phyloP scores from a whole-genome alignment of 2,329 filamentous ascomycete species.

The Fusarium sp. region DNA sequence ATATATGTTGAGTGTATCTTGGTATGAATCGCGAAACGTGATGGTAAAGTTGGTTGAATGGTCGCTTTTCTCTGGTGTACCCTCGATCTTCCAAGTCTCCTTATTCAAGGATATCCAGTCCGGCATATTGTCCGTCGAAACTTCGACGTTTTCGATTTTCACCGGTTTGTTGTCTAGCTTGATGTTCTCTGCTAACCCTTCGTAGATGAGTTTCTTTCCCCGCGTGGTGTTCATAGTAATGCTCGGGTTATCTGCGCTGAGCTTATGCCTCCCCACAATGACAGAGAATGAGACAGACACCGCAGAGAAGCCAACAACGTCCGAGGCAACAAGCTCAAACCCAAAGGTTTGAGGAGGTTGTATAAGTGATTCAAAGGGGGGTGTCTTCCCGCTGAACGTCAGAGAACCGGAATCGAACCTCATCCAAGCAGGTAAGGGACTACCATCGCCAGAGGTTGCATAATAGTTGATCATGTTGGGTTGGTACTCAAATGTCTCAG shows the following conservation, averaged over 20 bases:
- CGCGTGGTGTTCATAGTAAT: constrained; percentile 71
- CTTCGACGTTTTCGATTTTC: constrained; percentile 65
- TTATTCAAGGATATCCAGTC: constrained; percentile 79
- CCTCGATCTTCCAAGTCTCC: constrained; percentile 72
- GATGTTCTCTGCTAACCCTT: constrained; percentile 65
- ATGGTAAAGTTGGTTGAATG: constrained; percentile 75
- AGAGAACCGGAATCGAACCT: constrained; percentile 77
- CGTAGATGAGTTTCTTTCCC: constrained; percentile 68
- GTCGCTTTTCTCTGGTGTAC: constrained; percentile 73
- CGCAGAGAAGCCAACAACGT: constrained; percentile 83
- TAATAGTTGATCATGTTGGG: constrained; percentile 77
- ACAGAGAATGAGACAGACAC: constrained; percentile 78
- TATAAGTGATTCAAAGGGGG: constrained; percentile 73
- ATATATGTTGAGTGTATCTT: constrained; percentile 71
- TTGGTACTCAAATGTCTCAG: constrained; percentile 74
- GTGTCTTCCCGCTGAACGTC: constrained; percentile 80
- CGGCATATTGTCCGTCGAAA: constrained; percentile 69
- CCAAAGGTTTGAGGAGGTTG: constrained; percentile 80
- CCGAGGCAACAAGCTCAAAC: constrained; percentile 82
- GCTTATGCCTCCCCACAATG: constrained; percentile 77
- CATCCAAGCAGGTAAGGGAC: constrained; percentile 89
- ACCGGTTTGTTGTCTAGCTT: constrained; percentile 71
- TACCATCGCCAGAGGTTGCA: constrained; percentile 81
- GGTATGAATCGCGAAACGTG: constrained; percentile 70
- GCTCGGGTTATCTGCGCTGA: constrained; percentile 73